phyloP scores from a whole-genome alignment of 192 early-diverging fungal species.

The Diversispora epigaea region DNA sequence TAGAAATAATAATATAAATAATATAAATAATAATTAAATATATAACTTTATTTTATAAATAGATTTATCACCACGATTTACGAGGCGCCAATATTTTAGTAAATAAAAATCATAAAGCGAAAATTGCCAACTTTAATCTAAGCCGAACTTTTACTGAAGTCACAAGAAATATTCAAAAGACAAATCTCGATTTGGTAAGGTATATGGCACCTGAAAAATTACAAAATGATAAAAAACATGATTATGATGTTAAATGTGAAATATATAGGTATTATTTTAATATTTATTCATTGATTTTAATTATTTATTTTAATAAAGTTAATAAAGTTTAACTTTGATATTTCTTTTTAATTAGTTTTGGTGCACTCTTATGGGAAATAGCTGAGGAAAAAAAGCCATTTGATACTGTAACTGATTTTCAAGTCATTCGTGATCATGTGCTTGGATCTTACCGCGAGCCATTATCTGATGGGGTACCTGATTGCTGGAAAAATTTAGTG shows the following conservation, averaged over 20 bases:
- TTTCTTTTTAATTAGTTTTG: too few species aligned
- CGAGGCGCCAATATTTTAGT: slow-evolving; percentile 1
- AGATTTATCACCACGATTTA: not conserved
- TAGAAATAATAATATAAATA: too few species aligned
- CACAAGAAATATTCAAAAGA: not conserved
- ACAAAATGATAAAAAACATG: not conserved
- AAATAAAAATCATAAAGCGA: not conserved
- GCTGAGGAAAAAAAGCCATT: not conserved
- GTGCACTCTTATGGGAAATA: not conserved
- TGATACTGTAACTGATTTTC: not conserved
- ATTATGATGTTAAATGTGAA: slow-evolving; percentile 16
- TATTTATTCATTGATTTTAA: too few species aligned
- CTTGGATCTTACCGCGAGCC: too few species aligned
- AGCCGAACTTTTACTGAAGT: not conserved
- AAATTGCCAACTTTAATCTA: slow-evolving; percentile 4
- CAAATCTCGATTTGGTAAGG: not conserved
- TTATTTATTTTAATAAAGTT: too few species aligned
- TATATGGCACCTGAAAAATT: slow-evolving; percentile 26
- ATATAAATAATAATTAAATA: too few species aligned
- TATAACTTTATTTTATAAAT: too few species aligned
- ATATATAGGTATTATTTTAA: slow-evolving; percentile 11
- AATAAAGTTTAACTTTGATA: too few species aligned
- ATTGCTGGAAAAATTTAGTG: too few species aligned
- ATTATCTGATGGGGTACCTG: too few species aligned
- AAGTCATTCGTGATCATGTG: not conserved